Evolutionary conservation across 2,329 filamentous ascomycete species (phyloP).

Genomic region (Gaeumannomyces sp.): DNA sequence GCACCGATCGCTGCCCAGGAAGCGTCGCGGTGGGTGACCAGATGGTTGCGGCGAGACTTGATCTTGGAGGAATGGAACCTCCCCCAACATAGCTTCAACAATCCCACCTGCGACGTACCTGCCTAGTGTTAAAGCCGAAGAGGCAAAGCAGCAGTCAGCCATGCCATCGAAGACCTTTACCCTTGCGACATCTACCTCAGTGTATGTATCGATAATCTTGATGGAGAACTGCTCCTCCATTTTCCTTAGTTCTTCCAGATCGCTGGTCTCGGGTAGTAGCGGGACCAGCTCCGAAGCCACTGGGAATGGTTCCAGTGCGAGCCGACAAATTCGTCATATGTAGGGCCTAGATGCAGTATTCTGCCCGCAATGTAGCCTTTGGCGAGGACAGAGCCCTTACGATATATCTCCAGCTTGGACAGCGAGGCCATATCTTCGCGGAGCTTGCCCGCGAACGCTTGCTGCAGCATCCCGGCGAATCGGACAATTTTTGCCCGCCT

Average conservation of each 20-base stretch:
- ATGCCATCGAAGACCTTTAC: conserved; percentile 9
- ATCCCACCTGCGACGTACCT: no score
- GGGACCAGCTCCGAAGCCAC: conserved; percentile 14
- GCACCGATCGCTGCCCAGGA: conserved; percentile 12
- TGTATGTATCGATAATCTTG: conserved; percentile 12
- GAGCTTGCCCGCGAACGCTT: conserved; percentile 12
- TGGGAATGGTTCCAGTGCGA: conserved; percentile 13
- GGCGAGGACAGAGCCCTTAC: background rate
- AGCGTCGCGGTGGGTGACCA: conserved; percentile 10
- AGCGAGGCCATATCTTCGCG: conserved; percentile 3
- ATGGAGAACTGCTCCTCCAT: conserved; percentile 14
- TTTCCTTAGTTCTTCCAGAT: conserved; percentile 11
- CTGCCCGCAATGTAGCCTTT: conserved; percentile 15
- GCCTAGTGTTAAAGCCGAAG: background rate
- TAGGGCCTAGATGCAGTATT: conserved; percentile 14
- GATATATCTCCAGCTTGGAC: no score
- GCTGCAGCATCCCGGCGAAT: conserved; percentile 14
- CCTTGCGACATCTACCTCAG: conserved; percentile 8
- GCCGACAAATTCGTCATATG: conserved; percentile 11
- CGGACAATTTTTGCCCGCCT: conserved; percentile 12
- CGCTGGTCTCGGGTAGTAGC: conserved; percentile 9
- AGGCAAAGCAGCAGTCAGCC: background rate
- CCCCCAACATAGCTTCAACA: no score
- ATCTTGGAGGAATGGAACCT: no score
- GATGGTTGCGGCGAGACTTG: background rate